phyloP scores from a whole-genome alignment of 495 filamentous ascomycete species.

The Penicillium soppii region DNA sequence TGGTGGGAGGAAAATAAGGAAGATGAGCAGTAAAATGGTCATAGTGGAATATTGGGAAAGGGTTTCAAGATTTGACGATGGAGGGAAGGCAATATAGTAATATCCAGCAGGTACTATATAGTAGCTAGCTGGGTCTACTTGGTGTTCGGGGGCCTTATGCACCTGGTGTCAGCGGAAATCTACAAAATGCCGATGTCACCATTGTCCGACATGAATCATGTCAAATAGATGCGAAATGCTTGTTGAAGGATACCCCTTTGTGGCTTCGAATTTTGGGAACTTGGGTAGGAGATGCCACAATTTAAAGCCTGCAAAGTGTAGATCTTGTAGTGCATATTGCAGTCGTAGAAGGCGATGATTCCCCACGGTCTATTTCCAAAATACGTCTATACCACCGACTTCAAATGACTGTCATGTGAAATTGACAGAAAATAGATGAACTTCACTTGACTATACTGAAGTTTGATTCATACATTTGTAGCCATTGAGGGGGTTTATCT shows the following conservation, averaged over 20 bases:
- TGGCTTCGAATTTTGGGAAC: neutral
- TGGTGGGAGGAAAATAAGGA: slow-evolving; percentile 7
- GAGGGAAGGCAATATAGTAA: neutral
- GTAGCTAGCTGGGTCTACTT: neutral
- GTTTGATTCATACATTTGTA: too few species aligned
- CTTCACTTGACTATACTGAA: too few species aligned
- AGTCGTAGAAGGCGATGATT: too few species aligned
- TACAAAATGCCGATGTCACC: neutral
- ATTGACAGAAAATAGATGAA: too few species aligned
- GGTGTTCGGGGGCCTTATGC: neutral
- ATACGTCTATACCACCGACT: too few species aligned
- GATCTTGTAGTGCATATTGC: too few species aligned
- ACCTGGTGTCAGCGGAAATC: slow-evolving; percentile 9
- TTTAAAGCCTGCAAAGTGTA: too few species aligned
- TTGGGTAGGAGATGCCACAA: neutral
- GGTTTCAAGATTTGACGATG: too few species aligned
- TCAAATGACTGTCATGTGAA: too few species aligned
- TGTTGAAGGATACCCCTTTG: neutral
- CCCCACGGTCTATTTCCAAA: too few species aligned
- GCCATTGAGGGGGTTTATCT: too few species aligned
- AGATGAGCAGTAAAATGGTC: neutral
- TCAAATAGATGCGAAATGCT: neutral
- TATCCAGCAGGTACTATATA: neutral
- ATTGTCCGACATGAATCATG: neutral
- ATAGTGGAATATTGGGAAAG: neutral